Base-by-base conservation (phyloP, 352 stramenopile genomes). In the Phytophthora podocarpi region DNA sequence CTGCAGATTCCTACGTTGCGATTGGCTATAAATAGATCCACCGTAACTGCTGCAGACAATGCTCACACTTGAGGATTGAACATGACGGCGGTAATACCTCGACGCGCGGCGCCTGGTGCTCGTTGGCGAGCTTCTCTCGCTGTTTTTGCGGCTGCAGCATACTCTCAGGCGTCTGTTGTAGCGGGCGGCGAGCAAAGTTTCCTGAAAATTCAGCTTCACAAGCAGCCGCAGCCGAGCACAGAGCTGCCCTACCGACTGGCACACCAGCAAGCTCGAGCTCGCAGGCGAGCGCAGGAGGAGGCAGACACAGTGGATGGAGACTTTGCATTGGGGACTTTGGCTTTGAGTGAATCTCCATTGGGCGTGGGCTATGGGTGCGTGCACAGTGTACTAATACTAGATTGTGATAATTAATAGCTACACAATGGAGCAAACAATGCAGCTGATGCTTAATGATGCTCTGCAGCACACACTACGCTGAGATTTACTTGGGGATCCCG, bases 401-500 rank as follows among this genome's bases (percentile, higher is more conserved):
- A 36, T 35, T 27, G 2, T 20, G n/a, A 35, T 12, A 21, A n/a
- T n/a, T n/a, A n/a, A n/a, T n/a, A n/a, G n/a, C n/a, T n/a, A n/a
- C n/a, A 32, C 12, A 30, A 13, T 16, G 11, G n/a, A 32, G 15
- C 15, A 53, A 15, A 51, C 8, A 23, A 47, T 11, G 26, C 36
- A 56, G 10, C 15, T 26, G 16, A 42, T 51, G 35, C 30, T 61
- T 58, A 23, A 26, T 41, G 41, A 30, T 53, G 42, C 15, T 57
- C 16, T 72, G 24, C 37, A 90, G 86, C 10, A 95, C 87, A 24
- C 87, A 95, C 39, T 95, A 92, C 39, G 85, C 87, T 11, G 85
- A 93, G 59, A 72, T 95, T 37, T 91, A 93, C 60, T 59, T 93
- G 43, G 87, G 87, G 2, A 76, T 93, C 7, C 87, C 87, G 5